Evolutionary conservation across 2,329 filamentous ascomycete genomes (phyloP), one percentile per base, ranked within the genome.

Genomic region (Aureobasidium sp.): DNA sequence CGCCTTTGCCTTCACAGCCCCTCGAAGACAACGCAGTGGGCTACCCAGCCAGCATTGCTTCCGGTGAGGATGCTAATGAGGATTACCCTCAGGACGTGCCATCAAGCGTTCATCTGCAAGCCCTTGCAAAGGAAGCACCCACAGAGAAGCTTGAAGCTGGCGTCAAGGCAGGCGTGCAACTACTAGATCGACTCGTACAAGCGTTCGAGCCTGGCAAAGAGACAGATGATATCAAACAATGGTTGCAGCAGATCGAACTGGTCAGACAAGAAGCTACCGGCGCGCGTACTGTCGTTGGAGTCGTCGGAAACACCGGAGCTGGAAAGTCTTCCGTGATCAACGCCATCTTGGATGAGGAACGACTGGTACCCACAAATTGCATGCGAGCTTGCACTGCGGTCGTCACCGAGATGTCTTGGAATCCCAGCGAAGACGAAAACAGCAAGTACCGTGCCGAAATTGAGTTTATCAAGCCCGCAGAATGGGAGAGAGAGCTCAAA

Each of bases 301-400:
- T 87, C 1, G 79, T 85, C 3, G 85, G 84, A 0, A 82, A 80
- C 59, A 87, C 85, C 0, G 84, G 84, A 0, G 79, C 81, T 1
- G 85, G 85, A 0, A 88, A 87, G 67, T 83, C 79, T 25, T 83
- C 81, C 1, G 74, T 86, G 0, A 85, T 87, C 69, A 87, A 87
- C 66, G 84, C 84, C 0, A 67, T 87, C 37, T 74, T 87, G 0
- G 82, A 86, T 36, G 82, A 87, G 66, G 82, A 86, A 64, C 75
- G 79, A n/a, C 71, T 83, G 16, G 76, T 77, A 0, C 78, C 80
- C 0, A 83, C 81, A 0, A 82, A 81, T 64, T 83, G 83, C 67
- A 82, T 86, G 78, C 73, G 82, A 30, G 84, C 84, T 0, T 86
- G 83, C 62, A 87, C 85, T 0, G 82, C 83, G 0, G 81, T 83